phyloP scores from a whole-genome alignment of 768 basidiomycete species.

The Leccinum subtestaceum region DNA sequence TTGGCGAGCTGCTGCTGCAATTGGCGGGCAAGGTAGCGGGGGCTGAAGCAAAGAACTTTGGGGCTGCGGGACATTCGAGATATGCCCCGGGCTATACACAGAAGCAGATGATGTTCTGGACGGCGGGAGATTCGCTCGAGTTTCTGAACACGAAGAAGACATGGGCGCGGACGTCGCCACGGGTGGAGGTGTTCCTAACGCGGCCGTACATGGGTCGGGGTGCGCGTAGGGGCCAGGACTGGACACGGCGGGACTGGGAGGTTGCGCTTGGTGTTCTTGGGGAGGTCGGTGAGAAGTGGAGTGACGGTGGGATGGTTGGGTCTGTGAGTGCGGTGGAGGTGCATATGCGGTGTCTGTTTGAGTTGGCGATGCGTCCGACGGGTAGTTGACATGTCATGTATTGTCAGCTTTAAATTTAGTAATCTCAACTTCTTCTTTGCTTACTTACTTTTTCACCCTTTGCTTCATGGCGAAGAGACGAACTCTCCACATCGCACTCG shows the following conservation, averaged over 20 bases:
- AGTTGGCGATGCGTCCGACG: slow-evolving; percentile 41
- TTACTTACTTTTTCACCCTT: background rate
- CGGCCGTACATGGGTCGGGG: slow-evolving; percentile 47
- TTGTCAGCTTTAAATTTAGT: background rate
- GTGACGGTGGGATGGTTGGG: slow-evolving; percentile 53
- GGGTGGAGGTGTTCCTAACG: slow-evolving; percentile 51
- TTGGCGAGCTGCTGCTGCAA: slow-evolving; percentile 56
- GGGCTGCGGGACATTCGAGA: slow-evolving; percentile 38
- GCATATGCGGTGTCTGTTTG: slow-evolving; percentile 50
- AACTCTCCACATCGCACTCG: slow-evolving; percentile 45
- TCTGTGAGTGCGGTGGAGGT: slow-evolving; percentile 48
- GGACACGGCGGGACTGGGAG: slow-evolving; percentile 69
- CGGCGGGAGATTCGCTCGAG: slow-evolving; percentile 50
- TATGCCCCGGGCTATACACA: slow-evolving; percentile 54
- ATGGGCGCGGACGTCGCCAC: slow-evolving; percentile 38
- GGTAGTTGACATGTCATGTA: slow-evolving; percentile 17
- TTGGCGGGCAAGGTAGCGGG: slow-evolving; percentile 48
- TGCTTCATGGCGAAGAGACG: slow-evolving; percentile 42
- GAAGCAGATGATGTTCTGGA: slow-evolving; percentile 50
- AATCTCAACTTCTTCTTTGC: background rate
- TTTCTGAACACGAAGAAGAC: slow-evolving; percentile 48
- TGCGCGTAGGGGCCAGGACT: slow-evolving; percentile 69
- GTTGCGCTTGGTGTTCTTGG: slow-evolving; percentile 46
- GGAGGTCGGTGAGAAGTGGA: slow-evolving; percentile 50
- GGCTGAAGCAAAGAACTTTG: slow-evolving; percentile 31